Percentiles rank a stretch among this genome's conserved stretches.
phyloP scores from a whole-genome alignment of 768 basidiomycete genomes.

The Leccinum disarticulatum region DNA sequence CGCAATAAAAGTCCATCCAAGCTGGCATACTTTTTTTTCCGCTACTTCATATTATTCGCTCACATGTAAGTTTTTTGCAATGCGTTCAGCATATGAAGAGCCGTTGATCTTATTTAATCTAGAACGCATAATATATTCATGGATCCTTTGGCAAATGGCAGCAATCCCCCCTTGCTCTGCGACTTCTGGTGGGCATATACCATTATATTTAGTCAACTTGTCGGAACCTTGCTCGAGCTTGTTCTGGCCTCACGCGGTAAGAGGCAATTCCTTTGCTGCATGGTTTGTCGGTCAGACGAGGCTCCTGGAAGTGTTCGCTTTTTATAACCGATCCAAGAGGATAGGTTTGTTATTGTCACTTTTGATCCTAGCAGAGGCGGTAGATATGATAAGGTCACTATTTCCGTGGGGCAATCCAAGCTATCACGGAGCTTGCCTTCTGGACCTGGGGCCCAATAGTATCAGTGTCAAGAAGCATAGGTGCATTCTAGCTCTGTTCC shows the following conservation, averaged over 20 bases:
- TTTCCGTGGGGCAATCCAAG: background rate
- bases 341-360: conserved; percentile 9
- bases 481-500: conserved; percentile 1
- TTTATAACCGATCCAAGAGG: conserved; percentile 19
- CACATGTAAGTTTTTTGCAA: conserved; percentile 20
- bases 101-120: background rate
- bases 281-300: background rate
- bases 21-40: conserved; percentile 31
- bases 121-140: conserved; percentile 20
- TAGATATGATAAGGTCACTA: conserved; percentile 1
- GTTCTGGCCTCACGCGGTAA: conserved; percentile 20
- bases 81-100: background rate
- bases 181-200: conserved; percentile 14
- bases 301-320: conserved; percentile 14
- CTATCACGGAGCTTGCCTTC: conserved; percentile 14
- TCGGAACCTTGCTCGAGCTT: conserved; percentile 16
- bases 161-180: conserved; percentile 10
- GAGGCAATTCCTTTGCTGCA: background rate
- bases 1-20: conserved; percentile 22
- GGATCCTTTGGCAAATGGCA: conserved; percentile 7
- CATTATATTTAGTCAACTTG: background rate
- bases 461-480: conserved; percentile 1
- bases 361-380: conserved; percentile 8
- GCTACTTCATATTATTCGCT: conserved; percentile 20
- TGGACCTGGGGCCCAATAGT: background rate